These are phyloP conservation scores for Haplosporangium sp. DNA, from an alignment of 371 early-diverging fungal genomes.

Conservation along the genomic window DNA sequence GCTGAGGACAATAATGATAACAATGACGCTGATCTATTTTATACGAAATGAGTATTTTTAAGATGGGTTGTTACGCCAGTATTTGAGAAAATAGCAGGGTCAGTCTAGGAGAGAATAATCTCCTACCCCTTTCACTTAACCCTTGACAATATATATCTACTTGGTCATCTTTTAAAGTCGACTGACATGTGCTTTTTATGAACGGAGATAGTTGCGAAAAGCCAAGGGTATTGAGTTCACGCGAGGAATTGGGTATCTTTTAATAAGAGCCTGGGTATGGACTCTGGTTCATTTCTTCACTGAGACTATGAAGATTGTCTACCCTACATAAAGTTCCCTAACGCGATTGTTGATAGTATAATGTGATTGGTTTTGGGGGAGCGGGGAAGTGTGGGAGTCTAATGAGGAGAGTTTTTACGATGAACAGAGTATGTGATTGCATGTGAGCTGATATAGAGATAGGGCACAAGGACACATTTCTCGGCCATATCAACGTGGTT, in stretches of 20 bases:
- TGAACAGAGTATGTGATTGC: background rate
- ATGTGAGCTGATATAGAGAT: background rate
- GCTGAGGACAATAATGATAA: no score
- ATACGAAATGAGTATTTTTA: no score
- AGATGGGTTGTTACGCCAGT: no score
- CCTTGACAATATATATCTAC: background rate
- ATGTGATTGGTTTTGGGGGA: background rate
- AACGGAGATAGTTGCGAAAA: background rate
- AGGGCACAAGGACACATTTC: background rate
- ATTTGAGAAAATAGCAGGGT: background rate
- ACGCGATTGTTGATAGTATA: background rate
- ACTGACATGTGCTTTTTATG: conserved; percentile 3
- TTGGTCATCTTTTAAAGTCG: conserved; percentile 8
- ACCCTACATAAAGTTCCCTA: background rate
- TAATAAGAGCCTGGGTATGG: no score
- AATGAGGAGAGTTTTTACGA: background rate
- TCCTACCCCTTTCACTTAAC: background rate
- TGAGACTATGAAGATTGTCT: background rate
- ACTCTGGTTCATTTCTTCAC: background rate
- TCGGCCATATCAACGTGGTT: background rate
- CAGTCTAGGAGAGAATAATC: background rate
- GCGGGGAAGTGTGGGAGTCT: background rate
- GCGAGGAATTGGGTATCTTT: background rate
- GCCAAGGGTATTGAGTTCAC: background rate
- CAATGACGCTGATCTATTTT: no score